Evolutionary conservation across 495 filamentous ascomycete species (phyloP).

Genomic region (Aspergillus conjunctus): DNA sequence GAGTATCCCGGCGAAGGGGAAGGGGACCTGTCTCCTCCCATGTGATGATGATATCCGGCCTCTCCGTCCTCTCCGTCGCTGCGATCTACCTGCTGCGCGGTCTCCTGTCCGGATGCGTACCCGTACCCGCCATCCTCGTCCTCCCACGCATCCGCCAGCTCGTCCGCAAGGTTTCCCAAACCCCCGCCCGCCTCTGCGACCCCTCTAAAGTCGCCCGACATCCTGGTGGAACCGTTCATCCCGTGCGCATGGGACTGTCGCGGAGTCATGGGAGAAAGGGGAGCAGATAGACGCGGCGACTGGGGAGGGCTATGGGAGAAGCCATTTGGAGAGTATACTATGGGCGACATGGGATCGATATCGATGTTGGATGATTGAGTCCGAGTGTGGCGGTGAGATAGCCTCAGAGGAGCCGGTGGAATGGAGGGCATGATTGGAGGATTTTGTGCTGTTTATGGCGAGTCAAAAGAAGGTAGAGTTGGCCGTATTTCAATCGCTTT

Average conservation of each 20-base stretch:
- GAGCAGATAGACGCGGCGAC: constrained; percentile 54
- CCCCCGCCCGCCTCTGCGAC: constrained; percentile 54
- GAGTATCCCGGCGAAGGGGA: constrained; percentile 35
- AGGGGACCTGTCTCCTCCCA: constrained; percentile 32
- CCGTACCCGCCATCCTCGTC: constrained; percentile 59
- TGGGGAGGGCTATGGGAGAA: constrained; percentile 44
- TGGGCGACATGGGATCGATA: constrained; percentile 51
- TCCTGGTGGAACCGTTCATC: constrained; percentile 51
- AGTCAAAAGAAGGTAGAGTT: background rate
- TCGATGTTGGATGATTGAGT: constrained; percentile 59
- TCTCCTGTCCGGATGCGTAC: constrained; percentile 46
- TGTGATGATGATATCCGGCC: constrained; percentile 35
- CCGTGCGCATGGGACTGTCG: constrained; percentile 55
- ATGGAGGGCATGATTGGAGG: constrained; percentile 41
- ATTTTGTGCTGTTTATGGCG: background rate
- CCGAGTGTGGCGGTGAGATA: constrained; percentile 58
- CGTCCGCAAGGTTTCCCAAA: constrained; percentile 82
- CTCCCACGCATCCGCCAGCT: constrained; percentile 62
- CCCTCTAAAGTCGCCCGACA: constrained; percentile 46
- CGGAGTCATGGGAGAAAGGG: constrained; percentile 63
- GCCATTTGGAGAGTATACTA: constrained; percentile 37
- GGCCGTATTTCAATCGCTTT: background rate
- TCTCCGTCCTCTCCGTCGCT: constrained; percentile 43
- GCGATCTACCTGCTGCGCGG: constrained; percentile 35
- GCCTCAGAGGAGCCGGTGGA: constrained; percentile 62